Base-by-base conservation (phyloP, 2,329 filamentous ascomycete genomes). In the Epichloe elymi region DNA sequence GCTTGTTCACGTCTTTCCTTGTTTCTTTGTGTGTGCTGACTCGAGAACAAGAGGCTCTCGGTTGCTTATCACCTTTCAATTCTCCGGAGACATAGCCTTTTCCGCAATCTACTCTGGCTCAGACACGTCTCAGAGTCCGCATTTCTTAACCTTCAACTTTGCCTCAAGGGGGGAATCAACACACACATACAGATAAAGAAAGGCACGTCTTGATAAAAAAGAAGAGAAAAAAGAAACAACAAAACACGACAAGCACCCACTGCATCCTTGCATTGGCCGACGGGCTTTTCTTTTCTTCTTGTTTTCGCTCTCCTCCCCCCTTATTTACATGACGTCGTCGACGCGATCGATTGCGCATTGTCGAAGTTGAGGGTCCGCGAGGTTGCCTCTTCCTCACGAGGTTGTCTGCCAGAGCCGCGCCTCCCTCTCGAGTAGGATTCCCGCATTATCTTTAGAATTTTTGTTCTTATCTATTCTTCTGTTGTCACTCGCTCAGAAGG, bases 101-200 rank as follows among this genome's bases (percentile, higher is more conserved):
- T 41, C 30, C 48, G 44, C 44, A 49, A 52, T 50, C 50, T 52
- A 35, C 39, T 50, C 46, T 47, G 46, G 38, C 39, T 50, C 46
- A 52, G 46, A 52, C 52, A 54, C 50, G 50, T 54, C 52, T 52
- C 38, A 52, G 49, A 35, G 33, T 46, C 47, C 52, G 52, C 50
- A 51, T 54, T 48, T 51, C 36, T 51, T 45, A 50, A 14, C 37
- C 19, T 46, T 46, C 45, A 35, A 46, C 30, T 49, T 41, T 30
- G 33, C 42, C 20, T 42, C 46, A 17, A 47, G 15, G 23, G 15
- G 42, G 33, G 40, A 48, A 43, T 19, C 45, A 45, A 51, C 41
- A 46, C 46, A 49, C 35, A 8, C 35, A 45, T 46, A 3, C 36
- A 37, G 11, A 37, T 6, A 43, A 23, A 36, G 33, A 40, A 17